Evolutionary conservation across 257 asterid species (phyloP).

Genomic region (Fraxinus anomala): DNA sequence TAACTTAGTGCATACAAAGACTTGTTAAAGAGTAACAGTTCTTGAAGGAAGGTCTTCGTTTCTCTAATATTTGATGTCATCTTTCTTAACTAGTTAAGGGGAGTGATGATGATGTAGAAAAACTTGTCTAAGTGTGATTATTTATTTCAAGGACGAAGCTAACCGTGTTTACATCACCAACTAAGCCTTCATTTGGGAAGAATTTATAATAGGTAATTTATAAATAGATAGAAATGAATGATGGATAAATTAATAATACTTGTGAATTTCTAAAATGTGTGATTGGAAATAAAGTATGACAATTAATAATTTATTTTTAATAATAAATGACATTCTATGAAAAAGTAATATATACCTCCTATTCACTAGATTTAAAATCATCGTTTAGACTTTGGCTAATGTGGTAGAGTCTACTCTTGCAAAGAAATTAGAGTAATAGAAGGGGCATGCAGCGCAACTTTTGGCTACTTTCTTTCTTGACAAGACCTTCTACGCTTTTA

Average conservation of each 20-base stretch:
- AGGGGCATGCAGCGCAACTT: conserved; percentile 40
- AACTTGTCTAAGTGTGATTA: too few relatives aligned
- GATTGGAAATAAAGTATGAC: too few relatives aligned
- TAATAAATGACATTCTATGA: too few relatives aligned
- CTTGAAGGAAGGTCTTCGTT: background rate
- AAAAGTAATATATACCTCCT: too few relatives aligned
- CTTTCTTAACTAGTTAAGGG: background rate
- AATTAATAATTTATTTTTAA: too few relatives aligned
- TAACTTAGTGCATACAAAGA: background rate
- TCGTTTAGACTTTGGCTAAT: conserved; percentile 10
- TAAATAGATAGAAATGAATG: too few relatives aligned
- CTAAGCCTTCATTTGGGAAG: too few relatives aligned
- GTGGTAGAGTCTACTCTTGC: conserved; percentile 8
- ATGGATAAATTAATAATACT: too few relatives aligned
- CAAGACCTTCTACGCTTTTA: conserved; percentile 39
- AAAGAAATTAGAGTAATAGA: conserved; percentile 27
- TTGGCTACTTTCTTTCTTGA: conserved; percentile 39
- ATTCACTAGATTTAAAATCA: background rate
- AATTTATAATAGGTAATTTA: too few relatives aligned
- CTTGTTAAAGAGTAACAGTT: background rate
- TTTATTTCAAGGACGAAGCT: background rate
- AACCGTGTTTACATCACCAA: too few relatives aligned
- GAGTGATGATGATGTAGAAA: background rate
- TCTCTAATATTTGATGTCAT: background rate
- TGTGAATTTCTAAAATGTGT: too few relatives aligned